Evolutionary conservation across 345 rosid genomes (phyloP), one percentile per base, ranked within the genome.

Genomic region (Rhizophora mangle): DNA sequence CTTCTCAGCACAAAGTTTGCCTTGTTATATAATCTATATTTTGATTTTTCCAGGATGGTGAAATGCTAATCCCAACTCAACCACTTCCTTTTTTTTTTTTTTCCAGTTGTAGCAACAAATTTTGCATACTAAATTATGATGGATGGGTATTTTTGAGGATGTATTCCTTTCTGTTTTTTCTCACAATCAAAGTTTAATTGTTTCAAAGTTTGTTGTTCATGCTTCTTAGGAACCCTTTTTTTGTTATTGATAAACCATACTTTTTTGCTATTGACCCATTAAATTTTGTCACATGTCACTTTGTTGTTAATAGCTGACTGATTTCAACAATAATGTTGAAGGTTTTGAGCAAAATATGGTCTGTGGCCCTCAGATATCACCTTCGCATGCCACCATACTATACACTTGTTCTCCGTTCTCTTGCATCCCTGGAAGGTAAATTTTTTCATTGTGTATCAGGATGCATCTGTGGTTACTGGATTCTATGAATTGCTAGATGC

Each of bases 361-460:
- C 91, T 61, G 64, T 94, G 77, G 98, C 98, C 60, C 74, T 94
- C 82, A 94, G 91, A 72, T 86, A 88, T 83, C 94, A 91, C 72
- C 88, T 89, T 71, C 91, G 91, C 73, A 94, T 94, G 98, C 98
- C 97, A 6, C 97, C 97, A 67, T 94, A 89, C 80, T 94, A 85
- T 78, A 94, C 98, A 15, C 93, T 94, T 76, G 87, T 91, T 77
- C 83, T 94, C 59, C 94, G 98, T 36, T 94, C 98, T 60, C 97
- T 94, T 64, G 96, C 97, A 64, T 94, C 97, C 77, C 78, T 94
- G 46, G 98, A 94, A 88, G 98, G 98, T 91, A 83, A 65, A 73
- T 74, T 34, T 64, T 47, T 19, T 9, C 6, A 13, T 29, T 56
- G 60, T 21, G 60, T 24, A 24, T 27, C 60, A 9, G 1, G 60